Evolutionary conservation across 1,284 basidiomycete species (phyloP).

Genomic region (Gymnopus androsaceus): DNA sequence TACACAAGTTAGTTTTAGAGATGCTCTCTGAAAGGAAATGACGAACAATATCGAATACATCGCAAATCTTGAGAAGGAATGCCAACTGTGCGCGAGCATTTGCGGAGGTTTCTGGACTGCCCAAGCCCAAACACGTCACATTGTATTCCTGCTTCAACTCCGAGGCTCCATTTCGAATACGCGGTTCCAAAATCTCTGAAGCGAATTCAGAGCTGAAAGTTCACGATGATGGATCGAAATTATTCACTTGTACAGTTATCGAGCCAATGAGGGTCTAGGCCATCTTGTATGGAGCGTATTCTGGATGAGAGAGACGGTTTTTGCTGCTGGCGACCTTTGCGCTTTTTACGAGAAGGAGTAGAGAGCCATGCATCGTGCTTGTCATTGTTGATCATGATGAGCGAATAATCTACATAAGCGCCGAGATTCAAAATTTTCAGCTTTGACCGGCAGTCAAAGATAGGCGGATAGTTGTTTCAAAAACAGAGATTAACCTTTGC

Average conservation of each 20-base stretch:
- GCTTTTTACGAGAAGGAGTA: not conserved
- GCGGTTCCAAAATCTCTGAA: not conserved
- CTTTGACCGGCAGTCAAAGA: too few species aligned
- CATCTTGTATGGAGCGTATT: not conserved
- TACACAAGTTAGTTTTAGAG: not conserved
- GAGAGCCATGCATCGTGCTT: too few species aligned
- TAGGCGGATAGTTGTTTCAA: too few species aligned
- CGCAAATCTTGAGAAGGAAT: conserved; percentile 58
- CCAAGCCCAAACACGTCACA: conserved; percentile 66
- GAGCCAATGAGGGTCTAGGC: conserved; percentile 1
- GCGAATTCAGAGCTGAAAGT: not conserved
- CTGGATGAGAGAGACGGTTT: not conserved
- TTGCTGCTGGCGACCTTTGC: not conserved
- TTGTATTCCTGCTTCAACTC: not conserved
- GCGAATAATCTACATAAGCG: too few species aligned
- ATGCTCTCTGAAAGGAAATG: not conserved
- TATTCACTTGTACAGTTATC: conserved; percentile 1
- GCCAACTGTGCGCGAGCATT: conserved; percentile 68
- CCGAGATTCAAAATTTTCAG: too few species aligned
- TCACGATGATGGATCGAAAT: conserved; percentile 19
- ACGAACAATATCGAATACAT: conserved; percentile 60
- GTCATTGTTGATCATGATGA: too few species aligned
- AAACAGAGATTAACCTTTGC: too few species aligned
- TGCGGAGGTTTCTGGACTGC: conserved; percentile 61
- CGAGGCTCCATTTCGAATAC: not conserved